Conservation (phyloP, 768 basidiomycete genomes). For the Tremella yokohamensis region DNA sequence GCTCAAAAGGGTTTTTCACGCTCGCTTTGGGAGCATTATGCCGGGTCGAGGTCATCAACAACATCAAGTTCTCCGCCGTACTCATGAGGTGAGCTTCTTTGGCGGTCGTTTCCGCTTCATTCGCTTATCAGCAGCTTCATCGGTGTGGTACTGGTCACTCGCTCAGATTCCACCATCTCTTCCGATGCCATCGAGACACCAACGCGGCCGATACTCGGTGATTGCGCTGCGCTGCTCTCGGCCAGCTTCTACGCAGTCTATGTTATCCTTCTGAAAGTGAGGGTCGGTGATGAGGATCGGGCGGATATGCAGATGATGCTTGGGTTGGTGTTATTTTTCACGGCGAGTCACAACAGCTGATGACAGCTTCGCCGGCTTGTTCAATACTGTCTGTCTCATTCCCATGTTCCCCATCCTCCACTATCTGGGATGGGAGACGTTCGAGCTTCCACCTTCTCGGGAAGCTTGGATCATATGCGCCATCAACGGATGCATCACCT, state of each 20-base stretch:
- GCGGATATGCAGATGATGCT: slow-evolving; percentile 94
- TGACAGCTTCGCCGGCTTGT: slow-evolving; percentile 73
- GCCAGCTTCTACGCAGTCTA: slow-evolving; percentile 86
- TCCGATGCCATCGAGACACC: slow-evolving; percentile 24
- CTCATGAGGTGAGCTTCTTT: slow-evolving; percentile 62
- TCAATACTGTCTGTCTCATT: slow-evolving; percentile 72
- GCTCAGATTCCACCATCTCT: slow-evolving; percentile 64
- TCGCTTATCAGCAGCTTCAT: slow-evolving; percentile 58
- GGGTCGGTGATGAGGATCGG: slow-evolving; percentile 72
- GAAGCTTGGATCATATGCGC: slow-evolving; percentile 57
- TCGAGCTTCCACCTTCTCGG: slow-evolving; percentile 64
- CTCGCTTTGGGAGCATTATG: slow-evolving; percentile 76
- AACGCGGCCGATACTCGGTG: slow-evolving; percentile 63
- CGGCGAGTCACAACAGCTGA: no score
- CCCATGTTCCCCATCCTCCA: slow-evolving; percentile 77
- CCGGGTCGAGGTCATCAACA: slow-evolving; percentile 70
- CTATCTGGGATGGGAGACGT: slow-evolving; percentile 64
- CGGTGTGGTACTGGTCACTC: slow-evolving; percentile 82
- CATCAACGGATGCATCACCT: slow-evolving; percentile 74
- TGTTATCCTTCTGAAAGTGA: slow-evolving; percentile 82
- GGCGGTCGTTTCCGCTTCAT: slow-evolving; percentile 3
- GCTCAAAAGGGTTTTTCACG: slow-evolving; percentile 83
- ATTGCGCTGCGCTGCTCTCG: slow-evolving; percentile 76
- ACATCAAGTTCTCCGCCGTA: slow-evolving; percentile 73
- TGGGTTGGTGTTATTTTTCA: slow-evolving; percentile 55